phyloP scores from a whole-genome alignment of 345 rosid genomes.

The Syzygium aqueum region DNA sequence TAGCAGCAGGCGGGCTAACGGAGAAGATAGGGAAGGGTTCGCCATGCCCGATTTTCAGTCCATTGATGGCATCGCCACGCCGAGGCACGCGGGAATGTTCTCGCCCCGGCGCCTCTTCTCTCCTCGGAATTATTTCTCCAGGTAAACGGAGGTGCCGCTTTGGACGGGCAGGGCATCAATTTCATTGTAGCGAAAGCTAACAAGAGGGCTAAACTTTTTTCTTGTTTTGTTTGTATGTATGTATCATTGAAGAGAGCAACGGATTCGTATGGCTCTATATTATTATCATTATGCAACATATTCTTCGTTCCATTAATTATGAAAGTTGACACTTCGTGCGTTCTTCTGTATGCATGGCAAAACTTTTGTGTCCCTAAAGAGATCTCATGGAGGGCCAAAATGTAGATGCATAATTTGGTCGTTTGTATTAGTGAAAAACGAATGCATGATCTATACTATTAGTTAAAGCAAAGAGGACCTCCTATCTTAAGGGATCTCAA shows the following conservation, averaged over 20 bases:
- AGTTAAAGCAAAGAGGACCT: not conserved
- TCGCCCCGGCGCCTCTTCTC: conserved; percentile 72
- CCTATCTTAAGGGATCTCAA: not conserved
- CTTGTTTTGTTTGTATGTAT: not conserved
- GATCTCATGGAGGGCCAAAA: not conserved
- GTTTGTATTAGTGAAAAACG: not conserved
- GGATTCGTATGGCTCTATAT: not conserved
- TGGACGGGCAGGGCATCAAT: not conserved
- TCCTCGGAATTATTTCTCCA: conserved; percentile 19
- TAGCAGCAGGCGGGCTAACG: not conserved
- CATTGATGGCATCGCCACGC: conserved; percentile 11
- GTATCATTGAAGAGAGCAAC: not conserved
- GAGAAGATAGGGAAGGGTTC: conserved; percentile 42
- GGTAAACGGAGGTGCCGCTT: not conserved
- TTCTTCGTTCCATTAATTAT: no score
- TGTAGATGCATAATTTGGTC: not conserved
- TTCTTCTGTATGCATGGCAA: not conserved
- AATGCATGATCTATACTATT: not conserved
- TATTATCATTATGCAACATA: no score
- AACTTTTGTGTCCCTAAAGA: not conserved
- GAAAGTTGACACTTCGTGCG: no score
- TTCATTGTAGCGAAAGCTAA: not conserved
- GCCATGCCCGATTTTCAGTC: conserved; percentile 32
- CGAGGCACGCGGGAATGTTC: conserved; percentile 49
- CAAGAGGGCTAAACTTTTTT: not conserved